phyloP scores from a whole-genome alignment of 2,329 filamentous ascomycete genomes.

The Nothopassalora personata region DNA sequence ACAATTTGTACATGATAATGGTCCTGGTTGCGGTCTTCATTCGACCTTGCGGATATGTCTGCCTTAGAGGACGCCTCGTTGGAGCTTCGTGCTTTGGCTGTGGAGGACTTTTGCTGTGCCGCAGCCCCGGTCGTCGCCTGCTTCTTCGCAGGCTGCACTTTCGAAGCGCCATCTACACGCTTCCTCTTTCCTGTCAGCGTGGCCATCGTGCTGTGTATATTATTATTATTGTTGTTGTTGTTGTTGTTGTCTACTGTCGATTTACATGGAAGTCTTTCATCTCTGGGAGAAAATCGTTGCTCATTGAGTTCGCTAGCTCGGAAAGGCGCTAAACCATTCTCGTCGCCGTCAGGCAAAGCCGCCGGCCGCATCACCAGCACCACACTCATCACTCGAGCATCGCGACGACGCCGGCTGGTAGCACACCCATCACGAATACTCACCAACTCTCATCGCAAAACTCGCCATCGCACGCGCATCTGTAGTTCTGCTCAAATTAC shows the following conservation, averaged over 20 bases:
- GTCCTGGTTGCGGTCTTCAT: not conserved
- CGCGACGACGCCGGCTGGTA: constrained; percentile 1
- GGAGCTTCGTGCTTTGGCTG: not conserved
- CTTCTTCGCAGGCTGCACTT: constrained; percentile 15
- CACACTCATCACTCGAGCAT: not conserved
- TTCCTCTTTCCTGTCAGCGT: constrained; percentile 18
- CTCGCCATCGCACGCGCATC: constrained; percentile 15
- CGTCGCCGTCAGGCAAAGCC: too few species aligned
- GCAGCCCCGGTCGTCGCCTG: constrained; percentile 4
- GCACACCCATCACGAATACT: not conserved
- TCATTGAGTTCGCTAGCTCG: too few species aligned
- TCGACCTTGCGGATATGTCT: not conserved
- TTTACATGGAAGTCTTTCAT: not conserved
- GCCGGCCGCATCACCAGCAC: not conserved
- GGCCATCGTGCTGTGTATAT: not conserved
- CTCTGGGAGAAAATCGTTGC: too few species aligned
- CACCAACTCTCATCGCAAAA: not conserved
- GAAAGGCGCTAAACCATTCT: too few species aligned
- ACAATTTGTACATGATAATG: constrained; percentile 74
- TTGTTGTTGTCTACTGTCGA: too few species aligned
- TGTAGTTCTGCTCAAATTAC: constrained; percentile 36
- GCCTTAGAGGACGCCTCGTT: not conserved
- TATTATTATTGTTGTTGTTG: not conserved
- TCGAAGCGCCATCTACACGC: constrained; percentile 11
- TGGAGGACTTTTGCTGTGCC: not conserved